A percentile compares a stretch with the other conserved stretches of the same genome.
phyloP scores from a whole-genome alignment of 164 flowering plant genomes.

The Umbellularia californica region DNA sequence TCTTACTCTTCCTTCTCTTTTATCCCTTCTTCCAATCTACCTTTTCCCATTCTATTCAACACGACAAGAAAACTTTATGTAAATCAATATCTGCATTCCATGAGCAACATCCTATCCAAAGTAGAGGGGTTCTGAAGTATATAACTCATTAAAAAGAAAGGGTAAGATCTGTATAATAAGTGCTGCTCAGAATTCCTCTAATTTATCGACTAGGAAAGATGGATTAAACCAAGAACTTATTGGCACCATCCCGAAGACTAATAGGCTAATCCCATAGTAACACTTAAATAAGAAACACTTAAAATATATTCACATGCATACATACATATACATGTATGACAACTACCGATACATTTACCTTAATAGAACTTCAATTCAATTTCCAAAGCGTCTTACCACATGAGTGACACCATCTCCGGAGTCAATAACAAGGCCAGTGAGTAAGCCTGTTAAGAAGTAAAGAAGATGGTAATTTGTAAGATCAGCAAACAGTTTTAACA shows the following conservation, averaged over 20 bases:
- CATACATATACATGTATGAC: background rate
- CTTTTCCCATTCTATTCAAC: too few relatives aligned
- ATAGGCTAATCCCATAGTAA: background rate
- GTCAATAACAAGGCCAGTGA: conserved; percentile 95
- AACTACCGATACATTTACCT: background rate
- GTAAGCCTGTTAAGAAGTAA: conserved; percentile 59
- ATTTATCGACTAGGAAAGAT: too few relatives aligned
- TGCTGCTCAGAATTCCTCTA: background rate
- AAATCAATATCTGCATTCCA: too few relatives aligned
- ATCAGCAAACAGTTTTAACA: background rate
- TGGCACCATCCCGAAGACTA: background rate
- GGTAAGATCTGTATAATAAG: background rate
- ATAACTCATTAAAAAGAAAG: too few relatives aligned
- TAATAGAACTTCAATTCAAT: background rate
- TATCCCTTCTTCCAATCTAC: too few relatives aligned
- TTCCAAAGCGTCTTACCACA: conserved; percentile 56
- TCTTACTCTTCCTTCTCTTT: too few relatives aligned
- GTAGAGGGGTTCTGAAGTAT: too few relatives aligned
- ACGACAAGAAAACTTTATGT: too few relatives aligned
- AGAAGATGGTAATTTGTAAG: background rate
- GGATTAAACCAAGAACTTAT: background rate
- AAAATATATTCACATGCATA: background rate
- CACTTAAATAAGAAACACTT: background rate
- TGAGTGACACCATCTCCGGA: conserved; percentile 99
- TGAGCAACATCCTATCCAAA: too few relatives aligned